Evolutionary conservation across 352 stramenopile genomes (phyloP).

Genomic region (Pythium pyrilobum): DNA sequence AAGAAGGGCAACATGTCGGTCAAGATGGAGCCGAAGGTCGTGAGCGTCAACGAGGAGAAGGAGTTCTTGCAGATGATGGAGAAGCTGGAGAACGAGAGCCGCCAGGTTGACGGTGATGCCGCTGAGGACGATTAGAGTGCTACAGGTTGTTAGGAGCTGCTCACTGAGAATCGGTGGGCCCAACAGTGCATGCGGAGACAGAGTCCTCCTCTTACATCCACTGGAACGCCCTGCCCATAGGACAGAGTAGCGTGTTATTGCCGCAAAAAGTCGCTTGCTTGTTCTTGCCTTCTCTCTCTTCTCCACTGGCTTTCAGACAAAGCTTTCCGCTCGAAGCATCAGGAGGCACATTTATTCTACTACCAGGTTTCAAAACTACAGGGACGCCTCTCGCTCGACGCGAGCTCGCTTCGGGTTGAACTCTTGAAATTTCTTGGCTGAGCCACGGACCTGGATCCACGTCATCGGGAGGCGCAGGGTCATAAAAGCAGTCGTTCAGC

Average conservation of each 20-base stretch:
- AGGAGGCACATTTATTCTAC: slow-evolving; percentile 3
- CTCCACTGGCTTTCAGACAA: not conserved
- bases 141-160: slow-evolving; percentile 10
- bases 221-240: too few relatives aligned
- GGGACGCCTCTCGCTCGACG: slow-evolving; percentile 35
- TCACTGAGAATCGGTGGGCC: not conserved
- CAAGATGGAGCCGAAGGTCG: slow-evolving; percentile 99
- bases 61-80: slow-evolving; percentile 99
- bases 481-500: not conserved
- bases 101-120: slow-evolving; percentile 97
- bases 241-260: slow-evolving; percentile 10
- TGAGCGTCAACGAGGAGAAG: slow-evolving; percentile 98
- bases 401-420: slow-evolving; percentile 67
- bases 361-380: slow-evolving; percentile 24
- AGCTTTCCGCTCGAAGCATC: too few relatives aligned
- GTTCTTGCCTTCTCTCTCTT: not conserved
- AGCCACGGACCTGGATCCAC: slow-evolving; percentile 38
- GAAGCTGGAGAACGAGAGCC: slow-evolving; percentile 97
- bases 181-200: too few relatives aligned
- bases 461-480: not conserved
- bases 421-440: slow-evolving; percentile 79
- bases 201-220: too few relatives aligned
- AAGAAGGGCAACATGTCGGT: slow-evolving; percentile 95
- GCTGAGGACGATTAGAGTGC: slow-evolving; percentile 86
- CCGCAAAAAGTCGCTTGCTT: not conserved